phyloP scores from a whole-genome alignment of 108 stramenopile species.

The Tribonema minus region DNA sequence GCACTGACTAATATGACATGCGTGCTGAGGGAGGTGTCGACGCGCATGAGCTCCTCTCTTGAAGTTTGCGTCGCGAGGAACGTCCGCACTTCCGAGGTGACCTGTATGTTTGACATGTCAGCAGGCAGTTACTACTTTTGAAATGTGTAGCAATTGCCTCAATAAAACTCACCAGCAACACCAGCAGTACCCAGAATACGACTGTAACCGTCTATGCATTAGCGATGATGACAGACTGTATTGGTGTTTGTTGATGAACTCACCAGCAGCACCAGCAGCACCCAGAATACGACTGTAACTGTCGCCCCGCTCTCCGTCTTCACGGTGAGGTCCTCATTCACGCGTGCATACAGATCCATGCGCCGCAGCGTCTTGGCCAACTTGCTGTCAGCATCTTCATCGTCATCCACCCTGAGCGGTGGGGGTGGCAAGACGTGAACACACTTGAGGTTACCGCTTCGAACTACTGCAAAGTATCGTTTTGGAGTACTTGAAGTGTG shows the following conservation, averaged over 20 bases:
- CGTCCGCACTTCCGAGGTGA: background rate
- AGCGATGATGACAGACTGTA: too few species aligned
- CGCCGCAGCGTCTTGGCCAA: background rate
- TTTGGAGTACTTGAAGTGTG: too few species aligned
- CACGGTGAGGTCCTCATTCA: conserved; percentile 23
- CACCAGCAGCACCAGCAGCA: conserved; percentile 30
- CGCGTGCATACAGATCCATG: conserved; percentile 27
- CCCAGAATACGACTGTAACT: conserved; percentile 32
- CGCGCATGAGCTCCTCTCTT: conserved; percentile 26
- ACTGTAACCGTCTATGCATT: conserved; percentile 26
- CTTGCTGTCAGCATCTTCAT: background rate
- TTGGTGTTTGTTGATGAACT: too few species aligned
- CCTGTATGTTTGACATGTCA: too few species aligned
- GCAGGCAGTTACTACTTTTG: too few species aligned
- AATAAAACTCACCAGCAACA: conserved; percentile 17
- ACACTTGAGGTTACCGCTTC: too few species aligned
- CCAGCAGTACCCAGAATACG: conserved; percentile 31
- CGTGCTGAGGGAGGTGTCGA: conserved; percentile 65
- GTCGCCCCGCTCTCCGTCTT: conserved; percentile 32
- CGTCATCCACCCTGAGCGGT: too few species aligned
- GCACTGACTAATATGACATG: too few species aligned
- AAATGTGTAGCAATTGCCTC: too few species aligned
- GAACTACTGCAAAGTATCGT: too few species aligned
- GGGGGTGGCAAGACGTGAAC: too few species aligned
- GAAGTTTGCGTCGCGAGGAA: background rate